phyloP scores from a whole-genome alignment of 169 alveolate genomes.

The Plasmodium falciparum region DNA sequence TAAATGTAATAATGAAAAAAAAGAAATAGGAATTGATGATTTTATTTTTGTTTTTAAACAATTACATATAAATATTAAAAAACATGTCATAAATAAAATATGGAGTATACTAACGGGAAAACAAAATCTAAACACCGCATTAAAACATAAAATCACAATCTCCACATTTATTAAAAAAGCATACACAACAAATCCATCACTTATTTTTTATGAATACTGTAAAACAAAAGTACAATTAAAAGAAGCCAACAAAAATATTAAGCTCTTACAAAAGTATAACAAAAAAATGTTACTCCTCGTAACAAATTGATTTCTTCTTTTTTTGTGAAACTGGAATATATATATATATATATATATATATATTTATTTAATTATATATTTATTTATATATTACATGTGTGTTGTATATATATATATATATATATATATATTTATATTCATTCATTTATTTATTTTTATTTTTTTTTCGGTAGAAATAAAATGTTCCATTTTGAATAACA shows the following conservation, averaged over 20 bases:
- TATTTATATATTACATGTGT: too few relatives aligned
- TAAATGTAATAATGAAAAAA: constrained; percentile 13
- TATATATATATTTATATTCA: too few relatives aligned
- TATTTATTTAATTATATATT: too few relatives aligned
- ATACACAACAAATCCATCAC: constrained; percentile 45
- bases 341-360: too few relatives aligned
- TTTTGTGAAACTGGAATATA: too few relatives aligned
- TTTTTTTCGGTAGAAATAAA: too few relatives aligned
- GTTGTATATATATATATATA: too few relatives aligned
- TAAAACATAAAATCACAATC: constrained; percentile 19
- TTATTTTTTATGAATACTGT: constrained; percentile 47
- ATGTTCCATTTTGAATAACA: too few relatives aligned
- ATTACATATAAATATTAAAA: constrained; percentile 18
- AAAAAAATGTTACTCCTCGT: constrained; percentile 32
- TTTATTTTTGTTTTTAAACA: constrained; percentile 27
- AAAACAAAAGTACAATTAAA: constrained; percentile 35
- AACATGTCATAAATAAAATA: constrained; percentile 4
- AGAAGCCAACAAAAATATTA: constrained; percentile 33
- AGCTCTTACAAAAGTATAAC: constrained; percentile 13
- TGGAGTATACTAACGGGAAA: constrained; percentile 46
- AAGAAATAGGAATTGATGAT: constrained; percentile 25
- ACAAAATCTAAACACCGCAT: constrained; percentile 8
- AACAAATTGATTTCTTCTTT: not conserved
- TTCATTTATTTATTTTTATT: too few relatives aligned
- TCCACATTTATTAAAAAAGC: constrained; percentile 39